Percentiles rank a stretch among this genome's conserved stretches.
Conservation (phyloP, 495 filamentous ascomycete genomes). For the Penicillium bovifimosum region DNA sequence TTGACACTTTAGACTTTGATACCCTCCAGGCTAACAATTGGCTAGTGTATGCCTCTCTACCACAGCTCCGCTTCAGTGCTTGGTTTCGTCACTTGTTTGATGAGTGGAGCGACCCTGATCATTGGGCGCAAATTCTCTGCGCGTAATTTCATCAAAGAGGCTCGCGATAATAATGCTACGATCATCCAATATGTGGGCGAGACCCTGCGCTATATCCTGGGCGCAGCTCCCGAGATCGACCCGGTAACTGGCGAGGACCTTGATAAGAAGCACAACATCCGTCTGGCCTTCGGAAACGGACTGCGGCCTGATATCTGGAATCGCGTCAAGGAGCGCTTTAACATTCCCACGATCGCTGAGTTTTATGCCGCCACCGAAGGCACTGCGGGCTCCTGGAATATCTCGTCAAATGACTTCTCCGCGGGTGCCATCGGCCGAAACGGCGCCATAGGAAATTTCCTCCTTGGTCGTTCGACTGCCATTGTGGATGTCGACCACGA, state of each 20-base stretch:
- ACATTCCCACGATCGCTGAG: constrained; percentile 72
- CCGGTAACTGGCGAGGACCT: constrained; percentile 62
- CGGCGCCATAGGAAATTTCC: constrained; percentile 53
- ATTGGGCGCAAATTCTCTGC: constrained; percentile 80
- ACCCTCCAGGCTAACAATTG: neutral
- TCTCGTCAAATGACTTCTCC: constrained; percentile 66
- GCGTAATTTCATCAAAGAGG: constrained; percentile 75
- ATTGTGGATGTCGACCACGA: constrained; percentile 70
- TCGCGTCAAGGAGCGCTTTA: constrained; percentile 80
- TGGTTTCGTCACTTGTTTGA: constrained; percentile 56
- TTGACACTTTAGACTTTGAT: too few relatives aligned
- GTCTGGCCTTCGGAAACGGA: constrained; percentile 86
- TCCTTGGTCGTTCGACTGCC: constrained; percentile 47
- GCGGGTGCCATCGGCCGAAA: constrained; percentile 78
- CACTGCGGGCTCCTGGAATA: constrained; percentile 65
- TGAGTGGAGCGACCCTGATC: constrained; percentile 58
- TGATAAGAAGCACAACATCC: constrained; percentile 72
- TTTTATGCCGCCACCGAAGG: constrained; percentile 92
- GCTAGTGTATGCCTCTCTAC: constrained; percentile 89
- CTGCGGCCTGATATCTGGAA: constrained; percentile 91
- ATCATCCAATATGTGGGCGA: constrained; percentile 95
- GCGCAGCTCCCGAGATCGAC: constrained; percentile 59
- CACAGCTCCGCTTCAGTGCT: constrained; percentile 78
- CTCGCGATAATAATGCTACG: constrained; percentile 65
- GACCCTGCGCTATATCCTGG: constrained; percentile 83